phyloP scores from a whole-genome alignment of 2,329 filamentous ascomycete genomes.

The Xylaria sp. region DNA sequence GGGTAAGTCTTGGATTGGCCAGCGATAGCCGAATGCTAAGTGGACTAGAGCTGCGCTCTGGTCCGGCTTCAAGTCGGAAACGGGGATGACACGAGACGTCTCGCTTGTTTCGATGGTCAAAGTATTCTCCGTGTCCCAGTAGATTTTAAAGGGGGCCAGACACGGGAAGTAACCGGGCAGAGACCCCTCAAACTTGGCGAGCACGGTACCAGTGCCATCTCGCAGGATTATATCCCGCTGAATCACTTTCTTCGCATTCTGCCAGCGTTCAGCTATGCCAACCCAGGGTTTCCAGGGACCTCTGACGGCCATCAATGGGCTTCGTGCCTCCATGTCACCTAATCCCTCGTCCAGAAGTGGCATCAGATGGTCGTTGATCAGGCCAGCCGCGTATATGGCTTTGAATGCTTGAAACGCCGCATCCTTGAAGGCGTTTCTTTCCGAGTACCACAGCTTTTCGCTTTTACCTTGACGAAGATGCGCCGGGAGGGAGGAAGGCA shows the following conservation, averaged over 20 bases:
- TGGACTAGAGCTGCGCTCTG: conserved; percentile 43
- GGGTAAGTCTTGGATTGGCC: conserved; percentile 34
- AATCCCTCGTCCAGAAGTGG: conserved; percentile 48
- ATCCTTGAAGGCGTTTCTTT: conserved; percentile 70
- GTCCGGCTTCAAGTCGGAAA: conserved; percentile 29
- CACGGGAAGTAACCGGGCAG: conserved; percentile 41
- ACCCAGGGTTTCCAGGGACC: conserved; percentile 45
- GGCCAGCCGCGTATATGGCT: conserved; percentile 60
- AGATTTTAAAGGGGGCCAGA: conserved; percentile 35
- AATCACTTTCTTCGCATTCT: conserved; percentile 29
- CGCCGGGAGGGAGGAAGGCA: conserved; percentile 66
- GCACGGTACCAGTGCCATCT: conserved; percentile 29
- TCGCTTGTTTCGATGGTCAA: conserved; percentile 36
- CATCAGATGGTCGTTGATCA: conserved; percentile 74
- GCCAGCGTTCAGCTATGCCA: conserved; percentile 41
- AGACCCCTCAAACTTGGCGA: conserved; percentile 39
- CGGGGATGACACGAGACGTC: conserved; percentile 4
- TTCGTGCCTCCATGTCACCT: conserved; percentile 36
- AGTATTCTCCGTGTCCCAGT: conserved; percentile 34
- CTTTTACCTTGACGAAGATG: conserved; percentile 52
- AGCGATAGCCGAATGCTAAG: conserved; percentile 46
- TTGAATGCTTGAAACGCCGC: conserved; percentile 77
- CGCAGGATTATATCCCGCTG: conserved; percentile 33
- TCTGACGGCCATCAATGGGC: conserved; percentile 34
- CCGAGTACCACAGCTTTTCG: conserved; percentile 57